Evolutionary conservation across 257 asterid genomes (phyloP).

Genomic region (Thymus mandschuricus): DNA sequence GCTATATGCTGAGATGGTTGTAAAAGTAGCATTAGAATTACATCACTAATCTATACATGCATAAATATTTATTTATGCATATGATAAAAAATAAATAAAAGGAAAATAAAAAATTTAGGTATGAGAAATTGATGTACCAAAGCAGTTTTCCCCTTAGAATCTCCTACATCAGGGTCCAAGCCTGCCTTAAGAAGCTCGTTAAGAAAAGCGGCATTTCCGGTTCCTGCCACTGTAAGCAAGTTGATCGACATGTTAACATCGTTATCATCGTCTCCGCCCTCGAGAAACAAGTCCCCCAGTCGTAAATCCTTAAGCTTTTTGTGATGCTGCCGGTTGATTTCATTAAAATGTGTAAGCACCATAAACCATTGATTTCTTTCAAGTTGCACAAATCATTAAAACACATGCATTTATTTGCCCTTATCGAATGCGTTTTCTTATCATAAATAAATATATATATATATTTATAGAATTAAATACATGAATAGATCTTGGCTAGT

Average conservation of each 20-base stretch:
- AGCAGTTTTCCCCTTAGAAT: slow-evolving; percentile 74
- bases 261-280: slow-evolving; percentile 57
- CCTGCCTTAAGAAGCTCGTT: slow-evolving; percentile 89
- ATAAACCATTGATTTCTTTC: no score
- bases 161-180: slow-evolving; percentile 85
- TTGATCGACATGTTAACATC: slow-evolving; percentile 66
- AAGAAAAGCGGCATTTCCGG: slow-evolving; percentile 90
- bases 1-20: slow-evolving; percentile 76
- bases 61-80: no score
- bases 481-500: no score
- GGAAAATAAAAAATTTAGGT: no score
- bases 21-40: slow-evolving; percentile 1
- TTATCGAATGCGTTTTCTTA: no score
- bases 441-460: no score
- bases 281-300: slow-evolving; percentile 63
- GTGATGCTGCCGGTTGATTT: slow-evolving; percentile 73
- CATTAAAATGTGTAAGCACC: no score
- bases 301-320: slow-evolving; percentile 67
- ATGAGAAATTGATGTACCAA: slow-evolving; percentile 48
- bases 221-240: slow-evolving; percentile 73
- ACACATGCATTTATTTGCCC: no score
- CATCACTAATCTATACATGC: no score
- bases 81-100: no score
- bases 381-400: no score
- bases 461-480: no score